Percentiles rank a stretch among this genome's conserved stretches.
phyloP scores from a whole-genome alignment of 1,139 yeast species.

The Candida sp. region DNA sequence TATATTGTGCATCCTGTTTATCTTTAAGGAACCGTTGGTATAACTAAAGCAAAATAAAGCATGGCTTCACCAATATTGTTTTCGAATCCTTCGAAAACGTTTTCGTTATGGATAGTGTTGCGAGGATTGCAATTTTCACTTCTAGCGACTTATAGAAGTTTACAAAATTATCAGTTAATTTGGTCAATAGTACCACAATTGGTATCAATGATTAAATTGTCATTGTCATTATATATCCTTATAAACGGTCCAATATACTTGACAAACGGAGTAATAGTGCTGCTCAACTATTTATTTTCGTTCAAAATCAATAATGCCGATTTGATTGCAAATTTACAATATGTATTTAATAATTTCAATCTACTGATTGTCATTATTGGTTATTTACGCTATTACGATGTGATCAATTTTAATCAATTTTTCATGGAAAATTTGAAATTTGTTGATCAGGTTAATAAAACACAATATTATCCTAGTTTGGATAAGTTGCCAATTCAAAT shows the following conservation, averaged over 20 bases:
- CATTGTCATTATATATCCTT: conserved; percentile 33
- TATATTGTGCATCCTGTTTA: background rate
- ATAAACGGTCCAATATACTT: conserved; percentile 30
- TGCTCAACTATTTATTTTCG: conserved; percentile 10
- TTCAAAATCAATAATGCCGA: conserved; percentile 8
- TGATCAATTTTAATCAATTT: conserved; percentile 26
- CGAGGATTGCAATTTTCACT: conserved; percentile 55
- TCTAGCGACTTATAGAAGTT: conserved; percentile 46
- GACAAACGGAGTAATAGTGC: conserved; percentile 11
- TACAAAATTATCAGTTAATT: conserved; percentile 41
- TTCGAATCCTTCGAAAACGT: conserved; percentile 21
- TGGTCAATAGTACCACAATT: conserved; percentile 31
- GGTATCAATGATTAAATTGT: conserved; percentile 25
- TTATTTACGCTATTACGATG: conserved; percentile 29
- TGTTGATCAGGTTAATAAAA: conserved; percentile 25
- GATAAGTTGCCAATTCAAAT: conserved; percentile 1
- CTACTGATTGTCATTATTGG: conserved; percentile 33
- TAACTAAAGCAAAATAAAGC: background rate
- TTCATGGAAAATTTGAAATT: conserved; percentile 39
- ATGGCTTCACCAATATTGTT: conserved; percentile 24
- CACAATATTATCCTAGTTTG: background rate
- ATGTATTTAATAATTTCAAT: conserved; percentile 39
- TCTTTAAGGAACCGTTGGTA: too few relatives aligned
- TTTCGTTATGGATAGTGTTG: conserved; percentile 42
- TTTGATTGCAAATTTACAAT: conserved; percentile 13